Percentiles rank a stretch among this genome's conserved stretches.
phyloP scores from a whole-genome alignment of 129 eudicot genomes.

The Escallonia herrerae region DNA sequence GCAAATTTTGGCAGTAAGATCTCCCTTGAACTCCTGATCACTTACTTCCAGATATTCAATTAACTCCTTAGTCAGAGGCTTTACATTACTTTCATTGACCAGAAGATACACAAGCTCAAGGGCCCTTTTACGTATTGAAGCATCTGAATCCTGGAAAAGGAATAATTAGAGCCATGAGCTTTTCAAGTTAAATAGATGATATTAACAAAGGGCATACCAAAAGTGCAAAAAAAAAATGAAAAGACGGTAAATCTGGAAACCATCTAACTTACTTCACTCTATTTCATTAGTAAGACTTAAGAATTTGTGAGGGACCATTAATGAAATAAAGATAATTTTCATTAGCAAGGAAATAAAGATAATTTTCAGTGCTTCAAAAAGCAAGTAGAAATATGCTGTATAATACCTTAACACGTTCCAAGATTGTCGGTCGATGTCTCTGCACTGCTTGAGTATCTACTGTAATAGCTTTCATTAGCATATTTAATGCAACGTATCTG shows the following conservation, averaged over 20 bases:
- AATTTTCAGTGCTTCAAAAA: neutral
- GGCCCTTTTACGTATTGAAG: slow-evolving; percentile 95
- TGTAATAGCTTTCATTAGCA: slow-evolving; percentile 89
- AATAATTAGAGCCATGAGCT: slow-evolving; percentile 14
- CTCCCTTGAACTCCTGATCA: slow-evolving; percentile 91
- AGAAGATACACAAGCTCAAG: slow-evolving; percentile 94
- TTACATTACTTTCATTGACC: slow-evolving; percentile 83
- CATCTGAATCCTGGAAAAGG: slow-evolving; percentile 86
- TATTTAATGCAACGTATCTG: slow-evolving; percentile 97
- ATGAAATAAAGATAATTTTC: no score
- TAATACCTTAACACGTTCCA: slow-evolving; percentile 98
- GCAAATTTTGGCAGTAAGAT: slow-evolving; percentile 92
- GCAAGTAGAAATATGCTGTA: neutral
- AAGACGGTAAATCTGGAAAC: neutral
- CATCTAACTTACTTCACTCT: neutral
- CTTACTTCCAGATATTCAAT: slow-evolving; percentile 87
- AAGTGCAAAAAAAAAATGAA: slow-evolving; percentile 2
- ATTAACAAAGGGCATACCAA: neutral
- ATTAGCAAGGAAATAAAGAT: neutral
- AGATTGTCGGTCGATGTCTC: slow-evolving; percentile 94
- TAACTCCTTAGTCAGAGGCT: slow-evolving; percentile 84
- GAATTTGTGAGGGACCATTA: neutral
- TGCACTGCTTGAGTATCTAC: slow-evolving; percentile 97
- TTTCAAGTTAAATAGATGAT: slow-evolving; percentile 6
- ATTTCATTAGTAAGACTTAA: neutral